Percentiles rank a stretch among this genome's conserved stretches.
These are phyloP conservation scores for Plasmodium knowlesi DNA, from an alignment of 169 alveolate species.

Conservation along the genomic window DNA sequence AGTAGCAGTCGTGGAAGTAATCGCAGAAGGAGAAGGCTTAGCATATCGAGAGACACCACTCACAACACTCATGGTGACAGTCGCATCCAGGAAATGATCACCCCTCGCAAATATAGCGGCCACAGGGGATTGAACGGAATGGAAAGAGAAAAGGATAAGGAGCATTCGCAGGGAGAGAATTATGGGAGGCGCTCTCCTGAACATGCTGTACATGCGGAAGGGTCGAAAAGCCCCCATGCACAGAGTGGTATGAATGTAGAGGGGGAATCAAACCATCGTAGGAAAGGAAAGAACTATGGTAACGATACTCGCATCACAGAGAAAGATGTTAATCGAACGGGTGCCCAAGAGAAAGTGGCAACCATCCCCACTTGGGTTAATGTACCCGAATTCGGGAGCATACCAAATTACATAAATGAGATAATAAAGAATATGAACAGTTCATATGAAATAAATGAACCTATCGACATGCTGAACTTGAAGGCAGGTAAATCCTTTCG, in stretches of 20 bases:
- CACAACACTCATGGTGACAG: neutral
- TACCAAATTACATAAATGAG: slow-evolving; percentile 35
- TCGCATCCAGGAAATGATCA: neutral
- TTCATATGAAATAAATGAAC: slow-evolving; percentile 53
- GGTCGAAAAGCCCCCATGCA: neutral
- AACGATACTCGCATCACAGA: neutral
- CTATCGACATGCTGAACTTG: slow-evolving; percentile 44
- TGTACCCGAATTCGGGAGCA: neutral
- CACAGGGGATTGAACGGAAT: neutral
- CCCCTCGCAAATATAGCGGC: neutral
- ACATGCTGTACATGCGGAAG: neutral
- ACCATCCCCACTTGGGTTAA: neutral
- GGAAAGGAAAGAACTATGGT: neutral
- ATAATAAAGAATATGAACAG: slow-evolving; percentile 69
- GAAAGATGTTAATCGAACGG: neutral
- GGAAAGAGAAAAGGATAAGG: neutral
- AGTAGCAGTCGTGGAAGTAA: neutral
- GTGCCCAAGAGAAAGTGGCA: neutral
- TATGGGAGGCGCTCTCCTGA: neutral
- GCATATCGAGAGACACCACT: neutral
- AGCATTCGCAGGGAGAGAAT: neutral
- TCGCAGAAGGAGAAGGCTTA: neutral
- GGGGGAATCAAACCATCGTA: neutral
- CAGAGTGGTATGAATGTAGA: neutral
- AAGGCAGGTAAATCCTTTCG: slow-evolving; percentile 48